Conservation (phyloP, 495 filamentous ascomycete genomes). For the Penicillium parvum region DNA sequence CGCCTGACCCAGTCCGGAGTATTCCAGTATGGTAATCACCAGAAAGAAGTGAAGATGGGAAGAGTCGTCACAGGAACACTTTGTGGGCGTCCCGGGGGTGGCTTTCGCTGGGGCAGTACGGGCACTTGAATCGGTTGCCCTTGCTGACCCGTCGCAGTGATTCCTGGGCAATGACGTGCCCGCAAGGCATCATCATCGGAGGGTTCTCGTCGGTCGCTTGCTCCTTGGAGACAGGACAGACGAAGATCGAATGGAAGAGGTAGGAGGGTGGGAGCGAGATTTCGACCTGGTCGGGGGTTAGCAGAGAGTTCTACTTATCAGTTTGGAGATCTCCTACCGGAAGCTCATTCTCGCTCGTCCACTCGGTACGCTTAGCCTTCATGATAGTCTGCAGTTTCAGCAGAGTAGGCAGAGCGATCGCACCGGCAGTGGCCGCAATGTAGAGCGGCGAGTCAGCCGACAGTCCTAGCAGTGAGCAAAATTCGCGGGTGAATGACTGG, state of each 20-base stretch:
- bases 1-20: background rate
- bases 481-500: slow-evolving; percentile 83
- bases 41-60: background rate
- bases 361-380: slow-evolving; percentile 83
- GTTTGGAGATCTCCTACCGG: slow-evolving; percentile 49
- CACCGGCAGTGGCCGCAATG: slow-evolving; percentile 84
- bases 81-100: slow-evolving; percentile 68
- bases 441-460: slow-evolving; percentile 88
- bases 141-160: slow-evolving; percentile 73
- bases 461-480: slow-evolving; percentile 85
- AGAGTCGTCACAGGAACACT: slow-evolving; percentile 51
- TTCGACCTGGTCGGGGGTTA: slow-evolving; percentile 57
- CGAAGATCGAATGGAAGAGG: slow-evolving; percentile 94
- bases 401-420: slow-evolving; percentile 80
- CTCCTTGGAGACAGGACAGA: slow-evolving; percentile 94
- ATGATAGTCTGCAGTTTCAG: slow-evolving; percentile 79
- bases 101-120: slow-evolving; percentile 90
- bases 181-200: slow-evolving; percentile 97
- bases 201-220: slow-evolving; percentile 91
- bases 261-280: slow-evolving; percentile 82
- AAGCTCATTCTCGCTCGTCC: slow-evolving; percentile 87
- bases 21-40: too few relatives aligned
- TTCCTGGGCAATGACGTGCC: slow-evolving; percentile 88
- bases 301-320: background rate
- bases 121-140: slow-evolving; percentile 82